These are phyloP conservation scores for Calvatia gigantea DNA, from an alignment of 768 basidiomycete genomes.

Conservation along the genomic window DNA sequence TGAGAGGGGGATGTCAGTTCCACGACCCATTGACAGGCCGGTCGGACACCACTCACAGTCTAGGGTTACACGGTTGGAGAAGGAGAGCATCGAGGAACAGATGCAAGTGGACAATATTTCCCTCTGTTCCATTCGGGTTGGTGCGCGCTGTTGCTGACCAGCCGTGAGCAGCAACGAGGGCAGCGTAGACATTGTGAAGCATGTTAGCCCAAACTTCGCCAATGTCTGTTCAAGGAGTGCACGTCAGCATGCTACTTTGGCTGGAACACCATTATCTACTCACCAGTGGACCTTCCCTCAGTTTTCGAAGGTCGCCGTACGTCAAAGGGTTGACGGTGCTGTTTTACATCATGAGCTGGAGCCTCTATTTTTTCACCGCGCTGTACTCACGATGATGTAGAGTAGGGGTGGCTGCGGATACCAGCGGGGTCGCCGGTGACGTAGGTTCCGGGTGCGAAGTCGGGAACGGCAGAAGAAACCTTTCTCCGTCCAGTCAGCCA, in stretches of 20 bases:
- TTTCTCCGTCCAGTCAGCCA: constrained; percentile 45
- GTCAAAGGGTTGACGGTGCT: constrained; percentile 40
- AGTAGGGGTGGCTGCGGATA: constrained; percentile 59
- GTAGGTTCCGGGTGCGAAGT: constrained; percentile 47
- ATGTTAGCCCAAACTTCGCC: constrained; percentile 44
- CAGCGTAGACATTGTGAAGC: constrained; percentile 27
- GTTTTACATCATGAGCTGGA: not conserved
- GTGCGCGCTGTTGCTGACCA: constrained; percentile 27
- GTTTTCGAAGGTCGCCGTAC: constrained; percentile 34
- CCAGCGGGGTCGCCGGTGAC: constrained; percentile 48
- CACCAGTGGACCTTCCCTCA: constrained; percentile 34
- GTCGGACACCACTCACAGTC: constrained; percentile 29
- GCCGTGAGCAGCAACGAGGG: constrained; percentile 23
- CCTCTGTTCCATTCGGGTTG: constrained; percentile 29
- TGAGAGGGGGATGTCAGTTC: not conserved
- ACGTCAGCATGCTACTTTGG: not conserved
- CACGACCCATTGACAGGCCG: not conserved
- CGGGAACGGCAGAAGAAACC: constrained; percentile 33
- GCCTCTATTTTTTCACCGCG: not conserved
- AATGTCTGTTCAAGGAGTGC: constrained; percentile 18
- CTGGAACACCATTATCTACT: no score
- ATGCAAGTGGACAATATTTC: constrained; percentile 38
- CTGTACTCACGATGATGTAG: constrained; percentile 40
- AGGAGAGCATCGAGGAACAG: constrained; percentile 39
- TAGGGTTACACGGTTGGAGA: constrained; percentile 38